Evolutionary conservation across 2,329 filamentous ascomycete species (phyloP), one percentile per base, ranked within the genome.

Genomic region (Thelonectria olida): DNA sequence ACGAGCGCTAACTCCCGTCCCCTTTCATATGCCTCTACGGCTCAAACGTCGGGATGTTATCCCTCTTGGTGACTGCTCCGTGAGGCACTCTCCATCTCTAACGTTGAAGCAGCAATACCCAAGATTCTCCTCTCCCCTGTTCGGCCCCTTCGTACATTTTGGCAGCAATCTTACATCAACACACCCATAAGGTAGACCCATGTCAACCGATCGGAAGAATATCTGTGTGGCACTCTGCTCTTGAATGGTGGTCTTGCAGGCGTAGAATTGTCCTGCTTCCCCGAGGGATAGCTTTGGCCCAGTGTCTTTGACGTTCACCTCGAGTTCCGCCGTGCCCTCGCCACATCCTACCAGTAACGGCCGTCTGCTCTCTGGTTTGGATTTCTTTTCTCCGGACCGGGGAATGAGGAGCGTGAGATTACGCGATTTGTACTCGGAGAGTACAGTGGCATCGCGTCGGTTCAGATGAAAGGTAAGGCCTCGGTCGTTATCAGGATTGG

Each of bases 21-120:
- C n/a, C n/a, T n/a, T 31, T 31, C 28, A 31, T 31, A 8, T 9
- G 9, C 17, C 34, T 20, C 3, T 31, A 12, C 36, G 3, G 12
- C 36, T 20, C 20, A 19, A 7, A 13, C 17, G 1, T 31, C 12
- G 2, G 3, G 7, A 12, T 5, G 10, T 2, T 10, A 12, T 45
- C 34, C 34, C 28, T 28, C 31, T 19, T 28, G 39, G 12, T 23
- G 54, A 25, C 9, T 39, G 15, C 6, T 22, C 44, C n/a, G 25
- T 44, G 19, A 17, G 27, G 10, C 52, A 53, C 17, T 57, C 20
- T n/a, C 54, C 58, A 34, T 61, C 36, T 12, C 20, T 3, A 10
- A 57, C 47, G 13, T 34, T 13, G 12, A 36, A 8, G 22, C 53
- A 57, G 9, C 47, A 61, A n/a, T 20, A 48, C 20, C 52, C 58